A percentile compares a stretch with the other conserved stretches of the same genome.
These are phyloP conservation scores for Lactifluus echinatus DNA, from an alignment of 768 basidiomycete species.

Conservation along the genomic window DNA sequence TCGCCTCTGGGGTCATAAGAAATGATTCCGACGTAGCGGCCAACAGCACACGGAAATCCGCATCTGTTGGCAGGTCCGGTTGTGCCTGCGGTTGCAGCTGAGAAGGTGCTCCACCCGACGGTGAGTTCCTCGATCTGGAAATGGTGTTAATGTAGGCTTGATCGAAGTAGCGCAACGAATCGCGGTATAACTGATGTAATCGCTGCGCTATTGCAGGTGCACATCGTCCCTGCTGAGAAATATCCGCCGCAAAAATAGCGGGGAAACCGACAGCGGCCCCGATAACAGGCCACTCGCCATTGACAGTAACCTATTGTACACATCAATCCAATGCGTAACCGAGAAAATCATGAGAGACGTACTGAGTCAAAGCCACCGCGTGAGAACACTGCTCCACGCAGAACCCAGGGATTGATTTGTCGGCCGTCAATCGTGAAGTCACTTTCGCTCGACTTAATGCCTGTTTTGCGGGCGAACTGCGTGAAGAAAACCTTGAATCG, in stretches of 20 bases:
- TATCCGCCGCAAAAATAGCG: background rate
- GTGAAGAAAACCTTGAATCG: background rate
- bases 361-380: slow-evolving; percentile 6
- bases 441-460: background rate
- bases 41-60: slow-evolving; percentile 11
- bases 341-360: background rate
- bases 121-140: background rate
- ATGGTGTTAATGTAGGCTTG: slow-evolving; percentile 1
- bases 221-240: slow-evolving; percentile 1
- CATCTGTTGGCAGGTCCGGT: slow-evolving; percentile 7
- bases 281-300: slow-evolving; percentile 11
- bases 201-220: slow-evolving; percentile 1
- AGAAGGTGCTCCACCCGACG: background rate
- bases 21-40: background rate
- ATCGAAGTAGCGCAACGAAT: slow-evolving; percentile 4
- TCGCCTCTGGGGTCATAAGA: background rate
- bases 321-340: background rate
- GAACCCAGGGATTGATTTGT: slow-evolving; percentile 1
- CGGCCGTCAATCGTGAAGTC: slow-evolving; percentile 1
- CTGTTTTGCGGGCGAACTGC: background rate
- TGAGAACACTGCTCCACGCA: background rate
- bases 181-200: slow-evolving; percentile 3
- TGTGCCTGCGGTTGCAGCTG: slow-evolving; percentile 5
- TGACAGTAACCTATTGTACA: background rate
- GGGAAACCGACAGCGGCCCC: slow-evolving; percentile 8